These are phyloP conservation scores for Solanum chiquidenum DNA, from an alignment of 257 asterid genomes.

Conservation along the genomic window DNA sequence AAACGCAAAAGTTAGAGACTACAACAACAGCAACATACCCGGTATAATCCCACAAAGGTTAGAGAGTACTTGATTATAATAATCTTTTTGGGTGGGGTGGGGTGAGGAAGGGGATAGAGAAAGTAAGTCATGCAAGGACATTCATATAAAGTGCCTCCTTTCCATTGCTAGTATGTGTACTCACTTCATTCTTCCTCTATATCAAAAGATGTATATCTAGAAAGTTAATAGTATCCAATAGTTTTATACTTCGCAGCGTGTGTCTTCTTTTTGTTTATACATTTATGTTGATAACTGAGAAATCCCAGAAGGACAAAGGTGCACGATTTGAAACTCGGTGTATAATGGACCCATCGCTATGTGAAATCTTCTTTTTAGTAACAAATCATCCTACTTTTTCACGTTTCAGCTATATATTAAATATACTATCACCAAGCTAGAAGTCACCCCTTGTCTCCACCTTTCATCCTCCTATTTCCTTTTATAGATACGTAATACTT, in stretches of 20 bases:
- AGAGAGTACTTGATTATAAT: neutral
- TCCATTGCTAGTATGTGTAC: neutral
- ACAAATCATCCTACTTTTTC: neutral
- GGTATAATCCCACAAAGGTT: neutral
- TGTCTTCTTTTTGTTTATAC: neutral
- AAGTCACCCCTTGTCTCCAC: neutral
- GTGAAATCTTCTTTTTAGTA: neutral
- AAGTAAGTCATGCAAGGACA: slow-evolving; percentile 2
- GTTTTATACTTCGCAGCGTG: neutral
- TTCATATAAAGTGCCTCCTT: neutral
- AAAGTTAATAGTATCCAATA: neutral
- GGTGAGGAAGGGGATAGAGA: neutral
- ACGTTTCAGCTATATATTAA: neutral
- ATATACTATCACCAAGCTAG: neutral
- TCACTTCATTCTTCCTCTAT: neutral
- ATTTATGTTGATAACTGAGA: neutral
- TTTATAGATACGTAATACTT: neutral
- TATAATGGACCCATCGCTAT: neutral
- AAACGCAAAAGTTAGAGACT: slow-evolving; percentile 5
- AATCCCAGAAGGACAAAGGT: neutral
- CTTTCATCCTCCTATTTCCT: neutral
- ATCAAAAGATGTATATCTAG: neutral
- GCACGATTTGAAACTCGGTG: neutral
- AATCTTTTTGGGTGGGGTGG: neutral
- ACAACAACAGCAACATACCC: neutral